Evolutionary conservation across 345 rosid genomes (phyloP).

Genomic region (thale cress (Arabidopsis thaliana)): DNA sequence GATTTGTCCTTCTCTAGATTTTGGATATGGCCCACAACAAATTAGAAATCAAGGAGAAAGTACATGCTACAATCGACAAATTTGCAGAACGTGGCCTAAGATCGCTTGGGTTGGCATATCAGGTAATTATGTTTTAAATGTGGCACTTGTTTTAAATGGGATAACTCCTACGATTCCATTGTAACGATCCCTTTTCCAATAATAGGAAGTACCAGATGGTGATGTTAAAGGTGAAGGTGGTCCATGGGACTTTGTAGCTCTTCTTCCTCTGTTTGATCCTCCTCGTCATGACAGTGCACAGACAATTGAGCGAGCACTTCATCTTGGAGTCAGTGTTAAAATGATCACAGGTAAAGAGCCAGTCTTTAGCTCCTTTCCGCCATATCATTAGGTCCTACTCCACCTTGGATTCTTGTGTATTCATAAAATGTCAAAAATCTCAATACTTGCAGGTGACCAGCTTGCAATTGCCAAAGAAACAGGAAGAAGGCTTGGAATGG

Average conservation of each 20-base stretch:
- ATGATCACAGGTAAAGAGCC: constrained; percentile 61
- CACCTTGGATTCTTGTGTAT: neutral
- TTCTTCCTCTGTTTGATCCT: constrained; percentile 74
- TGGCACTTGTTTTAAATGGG: neutral
- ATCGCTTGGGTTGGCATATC: constrained; percentile 65
- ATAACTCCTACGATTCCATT: neutral
- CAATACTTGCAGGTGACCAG: constrained; percentile 55
- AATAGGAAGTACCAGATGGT: constrained; percentile 59
- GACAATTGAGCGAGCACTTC: constrained; percentile 65
- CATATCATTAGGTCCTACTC: neutral
- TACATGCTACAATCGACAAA: constrained; percentile 56
- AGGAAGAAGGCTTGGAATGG: constrained; percentile 75
- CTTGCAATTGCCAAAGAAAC: constrained; percentile 73
- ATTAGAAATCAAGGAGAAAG: constrained; percentile 52
- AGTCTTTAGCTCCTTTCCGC: neutral
- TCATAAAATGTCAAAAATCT: neutral
- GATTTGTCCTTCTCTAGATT: constrained; percentile 40
- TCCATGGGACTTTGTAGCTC: constrained; percentile 79
- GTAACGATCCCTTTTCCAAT: neutral
- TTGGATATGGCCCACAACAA: constrained; percentile 62
- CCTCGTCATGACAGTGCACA: constrained; percentile 66
- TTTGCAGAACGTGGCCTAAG: constrained; percentile 71
- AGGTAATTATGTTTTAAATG: constrained; percentile 33
- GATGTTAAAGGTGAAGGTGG: constrained; percentile 63
- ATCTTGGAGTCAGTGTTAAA: constrained; percentile 69